A percentile compares a stretch with the other conserved stretches of the same genome.
phyloP scores from a whole-genome alignment of 2,329 filamentous ascomycete genomes.

The Aspergillus tanneri region DNA sequence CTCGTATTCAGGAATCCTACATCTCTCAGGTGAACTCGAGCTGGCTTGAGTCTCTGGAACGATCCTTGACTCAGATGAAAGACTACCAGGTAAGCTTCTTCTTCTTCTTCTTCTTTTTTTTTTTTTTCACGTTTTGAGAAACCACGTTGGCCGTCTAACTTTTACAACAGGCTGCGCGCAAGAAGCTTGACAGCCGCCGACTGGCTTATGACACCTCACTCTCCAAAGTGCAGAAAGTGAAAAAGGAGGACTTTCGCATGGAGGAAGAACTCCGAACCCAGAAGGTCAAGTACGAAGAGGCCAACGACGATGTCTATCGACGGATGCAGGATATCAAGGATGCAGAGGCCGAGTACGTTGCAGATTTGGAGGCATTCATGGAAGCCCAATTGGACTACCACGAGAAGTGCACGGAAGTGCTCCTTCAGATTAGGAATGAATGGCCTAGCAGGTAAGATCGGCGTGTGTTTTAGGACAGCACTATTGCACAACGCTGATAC shows the following conservation, averaged over 20 bases:
- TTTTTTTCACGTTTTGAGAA: too few species aligned
- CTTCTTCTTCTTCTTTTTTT: too few species aligned
- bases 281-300: conserved; percentile 95
- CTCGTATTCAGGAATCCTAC: conserved; percentile 80
- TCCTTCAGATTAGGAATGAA: conserved; percentile 66
- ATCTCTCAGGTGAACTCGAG: conserved; percentile 72
- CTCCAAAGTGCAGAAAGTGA: conserved; percentile 87
- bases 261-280: conserved; percentile 89
- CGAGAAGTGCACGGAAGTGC: conserved; percentile 82
- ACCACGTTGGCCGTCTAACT: conserved; percentile 1
- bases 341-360: conserved; percentile 77
- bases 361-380: conserved; percentile 75
- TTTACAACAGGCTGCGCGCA: conserved; percentile 65
- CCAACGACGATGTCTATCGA: conserved; percentile 84
- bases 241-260: conserved; percentile 87
- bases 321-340: conserved; percentile 98
- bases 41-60: conserved; percentile 90
- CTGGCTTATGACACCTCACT: conserved; percentile 88
- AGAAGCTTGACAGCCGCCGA: conserved; percentile 88
- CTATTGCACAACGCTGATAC: neutral
- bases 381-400: conserved; percentile 90
- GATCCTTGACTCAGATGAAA: conserved; percentile 91
- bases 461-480: too few species aligned
- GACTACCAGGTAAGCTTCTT: conserved; percentile 94
- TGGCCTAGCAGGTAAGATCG: conserved; percentile 58